Conservation (phyloP, 768 basidiomycete genomes). For the Hydnum rufescens region DNA sequence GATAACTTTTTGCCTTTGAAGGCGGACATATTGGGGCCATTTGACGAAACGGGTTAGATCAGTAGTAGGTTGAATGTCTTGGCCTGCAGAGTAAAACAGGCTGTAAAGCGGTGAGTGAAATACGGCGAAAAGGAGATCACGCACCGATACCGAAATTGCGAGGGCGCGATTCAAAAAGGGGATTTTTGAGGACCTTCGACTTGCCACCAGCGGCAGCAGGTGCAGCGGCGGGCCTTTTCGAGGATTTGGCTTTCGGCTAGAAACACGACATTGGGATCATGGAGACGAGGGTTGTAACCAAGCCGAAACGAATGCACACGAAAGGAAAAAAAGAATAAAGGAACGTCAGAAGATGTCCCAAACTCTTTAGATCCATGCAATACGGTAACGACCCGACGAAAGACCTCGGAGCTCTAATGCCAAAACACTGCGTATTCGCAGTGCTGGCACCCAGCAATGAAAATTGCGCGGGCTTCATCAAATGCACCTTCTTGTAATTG, state of each 20-base stretch:
- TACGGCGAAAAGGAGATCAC: conserved; percentile 14
- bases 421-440: too few species aligned
- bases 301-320: too few species aligned
- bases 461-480: too few species aligned
- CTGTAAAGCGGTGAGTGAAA: neutral
- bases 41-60: conserved; percentile 97
- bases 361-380: too few species aligned
- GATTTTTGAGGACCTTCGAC: conserved; percentile 72
- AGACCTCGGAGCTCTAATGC: too few species aligned
- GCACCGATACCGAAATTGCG: conserved; percentile 92
- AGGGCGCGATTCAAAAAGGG: conserved; percentile 76
- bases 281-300: conserved; percentile 9
- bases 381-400: too few species aligned
- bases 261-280: conserved; percentile 28
- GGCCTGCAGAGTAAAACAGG: conserved; percentile 31
- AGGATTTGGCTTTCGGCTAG: conserved; percentile 39
- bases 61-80: conserved; percentile 74
- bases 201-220: conserved; percentile 50
- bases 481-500: too few species aligned
- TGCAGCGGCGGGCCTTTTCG: conserved; percentile 73
- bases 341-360: too few species aligned
- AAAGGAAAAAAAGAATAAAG: too few species aligned
- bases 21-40: conserved; percentile 97
- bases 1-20: conserved; percentile 97
- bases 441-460: too few species aligned